Evolutionary conservation across 768 basidiomycete species (phyloP).

Genomic region (Postia placenta): DNA sequence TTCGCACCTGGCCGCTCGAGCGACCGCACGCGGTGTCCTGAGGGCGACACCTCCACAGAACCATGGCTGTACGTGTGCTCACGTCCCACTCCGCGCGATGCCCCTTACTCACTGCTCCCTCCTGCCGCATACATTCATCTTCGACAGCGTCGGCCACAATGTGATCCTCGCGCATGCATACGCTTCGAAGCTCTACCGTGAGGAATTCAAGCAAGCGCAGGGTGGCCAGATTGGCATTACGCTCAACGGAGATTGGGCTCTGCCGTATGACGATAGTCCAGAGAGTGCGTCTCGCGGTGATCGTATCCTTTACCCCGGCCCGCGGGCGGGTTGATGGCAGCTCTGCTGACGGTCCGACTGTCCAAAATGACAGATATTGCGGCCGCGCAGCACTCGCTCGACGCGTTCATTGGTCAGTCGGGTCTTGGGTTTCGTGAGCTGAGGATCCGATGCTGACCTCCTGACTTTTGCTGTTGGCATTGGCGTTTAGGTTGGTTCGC

Average conservation of each 20-base stretch:
- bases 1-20: conserved; percentile 70
- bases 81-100: not conserved
- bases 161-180: conserved; percentile 66
- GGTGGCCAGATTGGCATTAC: conserved; percentile 75
- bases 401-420: conserved; percentile 59
- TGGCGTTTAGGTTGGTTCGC: conserved; percentile 47
- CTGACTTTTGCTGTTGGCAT: not conserved
- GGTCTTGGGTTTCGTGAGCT: conserved; percentile 11
- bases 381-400: conserved; percentile 67
- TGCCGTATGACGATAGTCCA: conserved; percentile 63
- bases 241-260: conserved; percentile 69
- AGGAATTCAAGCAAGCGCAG: conserved; percentile 56
- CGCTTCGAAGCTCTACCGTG: conserved; percentile 60
- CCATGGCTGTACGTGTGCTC: conserved; percentile 55
- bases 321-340: not conserved
- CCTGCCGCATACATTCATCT: not conserved
- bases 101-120: no score
- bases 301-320: not conserved
- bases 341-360: conserved; percentile 1
- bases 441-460: not conserved
- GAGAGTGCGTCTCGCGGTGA: conserved; percentile 43
- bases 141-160: conserved; percentile 54
- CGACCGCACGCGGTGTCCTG: conserved; percentile 50
- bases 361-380: conserved; percentile 42
- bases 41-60: conserved; percentile 60